Percentiles rank a stretch among this genome's conserved stretches.
Conservation (phyloP, 1,139 yeast genomes). For the Debaryomyces psychrophilus region DNA sequence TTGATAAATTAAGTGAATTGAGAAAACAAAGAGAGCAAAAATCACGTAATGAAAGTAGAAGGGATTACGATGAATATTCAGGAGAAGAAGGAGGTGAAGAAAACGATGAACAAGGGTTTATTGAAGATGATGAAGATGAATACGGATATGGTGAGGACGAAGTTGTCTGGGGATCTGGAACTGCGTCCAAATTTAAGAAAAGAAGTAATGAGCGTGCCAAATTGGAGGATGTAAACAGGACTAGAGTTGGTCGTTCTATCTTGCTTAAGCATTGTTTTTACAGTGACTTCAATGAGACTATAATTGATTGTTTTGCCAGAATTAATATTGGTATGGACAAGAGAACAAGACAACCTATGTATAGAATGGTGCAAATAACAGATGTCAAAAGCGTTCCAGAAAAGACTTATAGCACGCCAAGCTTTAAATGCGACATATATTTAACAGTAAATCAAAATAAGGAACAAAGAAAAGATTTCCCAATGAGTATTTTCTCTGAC, state of each 20-base stretch:
- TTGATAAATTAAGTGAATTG: conserved; percentile 74
- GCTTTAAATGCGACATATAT: conserved; percentile 60
- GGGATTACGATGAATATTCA: conserved; percentile 38
- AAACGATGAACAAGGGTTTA: conserved; percentile 40
- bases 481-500: conserved; percentile 80
- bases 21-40: conserved; percentile 82
- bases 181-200: conserved; percentile 30
- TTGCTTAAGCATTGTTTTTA: conserved; percentile 78
- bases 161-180: conserved; percentile 55
- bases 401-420: conserved; percentile 59
- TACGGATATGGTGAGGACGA: conserved; percentile 46
- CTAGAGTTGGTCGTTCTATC: conserved; percentile 76
- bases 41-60: conserved; percentile 36
- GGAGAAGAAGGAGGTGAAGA: conserved; percentile 45
- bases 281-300: conserved; percentile 72
- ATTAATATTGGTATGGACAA: conserved; percentile 76
- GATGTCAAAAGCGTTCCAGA: conserved; percentile 58
- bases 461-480: conserved; percentile 70
- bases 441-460: conserved; percentile 67
- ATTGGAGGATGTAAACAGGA: conserved; percentile 64
- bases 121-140: conserved; percentile 40
- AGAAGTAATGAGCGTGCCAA: conserved; percentile 41
- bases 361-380: conserved; percentile 82
- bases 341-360: conserved; percentile 64
- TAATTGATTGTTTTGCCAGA: conserved; percentile 77